Evolutionary conservation across 495 filamentous ascomycete genomes (phyloP), one percentile per base, ranked within the genome.

Genomic region (Neurospora sp.): DNA sequence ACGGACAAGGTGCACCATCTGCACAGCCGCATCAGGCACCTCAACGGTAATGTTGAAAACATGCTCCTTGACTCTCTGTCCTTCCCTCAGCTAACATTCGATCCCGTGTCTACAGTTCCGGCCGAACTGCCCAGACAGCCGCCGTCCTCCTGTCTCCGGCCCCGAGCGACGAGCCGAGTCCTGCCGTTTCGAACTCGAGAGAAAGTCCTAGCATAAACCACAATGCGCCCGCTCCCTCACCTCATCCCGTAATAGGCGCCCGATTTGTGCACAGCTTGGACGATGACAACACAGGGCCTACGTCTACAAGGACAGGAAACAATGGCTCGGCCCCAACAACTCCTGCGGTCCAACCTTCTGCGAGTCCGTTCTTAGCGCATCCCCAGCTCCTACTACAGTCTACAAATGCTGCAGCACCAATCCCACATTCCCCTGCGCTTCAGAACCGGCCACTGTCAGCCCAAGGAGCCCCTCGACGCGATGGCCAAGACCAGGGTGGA

Each of bases 101-200:
- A 66, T 66, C 27, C 14, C 54, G 54, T 35, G 7, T 66, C 54
- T 35, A 66, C 54, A 66, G 54, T 7, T 5, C 54, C 54, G 54
- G 54, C 23, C 54, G 27, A 35, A 66, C 54, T 66, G 54, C 54
- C 54, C 54, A 66, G 70, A 78, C 74, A 40, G 76, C 72, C 62
- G 59, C 66, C 46, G 78, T 87, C 35, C 82, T 89, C 54, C 88
- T 85, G 1, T 89, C 89, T 16, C 88, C 88, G 48, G 83, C 86
- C 20, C 85, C 86, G 4, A 90, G 85, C 77, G 84, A 88, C 73
- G 88, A 88, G 70, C 82, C 82, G 23, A 87, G 84, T 74, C 85
- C 84, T 39, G 79, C 75, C 70, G 48, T 79, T 11, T 77, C 79
- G 11, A 80, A 75, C 69, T 39, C 72, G 20, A 74, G 71, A 54